Base-by-base conservation (phyloP, 2,329 filamentous ascomycete species). In the Didymellaceae sp. region DNA sequence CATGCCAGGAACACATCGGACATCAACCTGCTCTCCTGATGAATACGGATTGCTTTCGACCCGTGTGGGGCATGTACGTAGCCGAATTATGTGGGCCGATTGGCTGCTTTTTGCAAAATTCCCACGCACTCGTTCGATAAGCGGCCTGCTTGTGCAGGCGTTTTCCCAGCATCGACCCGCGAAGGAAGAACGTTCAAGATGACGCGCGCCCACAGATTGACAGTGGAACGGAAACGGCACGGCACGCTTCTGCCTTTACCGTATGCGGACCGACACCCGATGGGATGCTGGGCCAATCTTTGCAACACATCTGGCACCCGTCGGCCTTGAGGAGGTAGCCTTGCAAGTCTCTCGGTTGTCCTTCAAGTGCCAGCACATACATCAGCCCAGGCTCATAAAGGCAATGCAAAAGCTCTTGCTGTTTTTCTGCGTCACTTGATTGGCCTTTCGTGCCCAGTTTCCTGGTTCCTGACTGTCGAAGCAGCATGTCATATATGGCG, bases 321-420 rank as follows among this genome's bases (percentile, higher is more conserved):
- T 59, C 60, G 58, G 63, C 59, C 55, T 48, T 52, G 57, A 62
- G 54, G 52, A 56, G 47, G 52, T 63, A 65, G 65, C 60, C 61
- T 61, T 62, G 57, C 53, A 56, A 45, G 50, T 52, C 40, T 55
- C 50, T 58, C 55, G 48, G 52, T 62, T 49, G 59, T 61, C 58
- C 59, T 52, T 54, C 55, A 60, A 42, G 50, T 66, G 67, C 62
- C 67, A 71, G 57, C 68, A 65, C 68, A 71, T 64, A 58, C 55
- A 50, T 53, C 46, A 49, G 48, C 49, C 57, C 66, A 67, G 59
- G 45, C 64, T 63, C 45, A 38, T 60, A 59, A 52, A 24, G 61
- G 64, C 48, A 57, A 58, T 52, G 50, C 57, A 61, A 38, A 48
- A 48, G 42, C 53, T 55, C 44, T 48, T 46, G 47, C 46, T 41